Conservation (phyloP, 345 rosid genomes). For the Linum usitatissimum region DNA sequence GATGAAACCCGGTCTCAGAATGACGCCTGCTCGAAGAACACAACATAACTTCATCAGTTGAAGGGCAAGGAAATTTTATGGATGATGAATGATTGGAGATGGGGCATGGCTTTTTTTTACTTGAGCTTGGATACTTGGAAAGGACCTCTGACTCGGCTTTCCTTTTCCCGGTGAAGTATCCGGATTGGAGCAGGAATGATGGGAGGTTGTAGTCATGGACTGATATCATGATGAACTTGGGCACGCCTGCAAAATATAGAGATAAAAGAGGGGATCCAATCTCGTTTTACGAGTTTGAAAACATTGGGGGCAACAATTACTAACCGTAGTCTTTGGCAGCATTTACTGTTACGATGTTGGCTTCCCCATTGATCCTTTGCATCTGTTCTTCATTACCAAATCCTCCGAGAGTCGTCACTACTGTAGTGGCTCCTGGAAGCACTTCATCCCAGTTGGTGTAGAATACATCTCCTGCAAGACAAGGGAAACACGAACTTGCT, state of each 20-base stretch:
- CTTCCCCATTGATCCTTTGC: constrained; percentile 83
- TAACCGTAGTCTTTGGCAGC: constrained; percentile 77
- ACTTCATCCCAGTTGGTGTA: constrained; percentile 91
- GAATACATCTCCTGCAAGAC: constrained; percentile 72
- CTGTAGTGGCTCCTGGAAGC: constrained; percentile 78
- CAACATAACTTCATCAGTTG: background rate
- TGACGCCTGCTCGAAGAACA: constrained; percentile 43
- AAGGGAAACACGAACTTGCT: background rate
- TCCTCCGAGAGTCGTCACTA: constrained; percentile 89
- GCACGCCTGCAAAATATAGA: constrained; percentile 40
- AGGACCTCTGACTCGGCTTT: constrained; percentile 84
- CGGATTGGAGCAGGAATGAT: constrained; percentile 60
- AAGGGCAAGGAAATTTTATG: too few species aligned
- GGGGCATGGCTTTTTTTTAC: constrained; percentile 26
- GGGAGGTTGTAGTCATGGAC: constrained; percentile 93
- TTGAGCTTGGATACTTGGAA: constrained; percentile 71
- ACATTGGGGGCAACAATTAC: constrained; percentile 1
- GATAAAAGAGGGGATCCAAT: too few species aligned
- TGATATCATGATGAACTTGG: constrained; percentile 69
- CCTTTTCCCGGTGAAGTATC: constrained; percentile 86
- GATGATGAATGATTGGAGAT: background rate
- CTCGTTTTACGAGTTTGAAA: too few species aligned
- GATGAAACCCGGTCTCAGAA: constrained; percentile 76
- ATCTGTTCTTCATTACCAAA: constrained; percentile 87
- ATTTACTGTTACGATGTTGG: constrained; percentile 65